Conservation (phyloP, 441 rosid genomes). For the Pelargonium hybrid region DNA sequence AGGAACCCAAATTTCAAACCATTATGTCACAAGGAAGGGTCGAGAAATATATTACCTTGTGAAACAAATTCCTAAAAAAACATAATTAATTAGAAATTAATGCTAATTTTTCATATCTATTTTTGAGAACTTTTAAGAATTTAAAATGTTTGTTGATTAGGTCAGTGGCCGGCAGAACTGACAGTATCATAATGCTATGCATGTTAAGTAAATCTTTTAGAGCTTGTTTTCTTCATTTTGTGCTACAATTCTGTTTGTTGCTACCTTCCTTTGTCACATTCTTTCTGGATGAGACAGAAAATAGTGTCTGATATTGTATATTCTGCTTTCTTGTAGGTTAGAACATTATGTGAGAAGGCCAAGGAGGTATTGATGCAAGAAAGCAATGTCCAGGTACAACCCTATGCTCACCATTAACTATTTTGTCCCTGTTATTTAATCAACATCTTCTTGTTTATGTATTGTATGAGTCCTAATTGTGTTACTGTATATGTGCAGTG, state of each 20-base stretch:
- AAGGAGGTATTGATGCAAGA: slow-evolving; percentile 32
- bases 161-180: background rate
- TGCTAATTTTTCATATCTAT: background rate
- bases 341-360: slow-evolving; percentile 62
- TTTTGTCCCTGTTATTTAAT: slow-evolving; percentile 11
- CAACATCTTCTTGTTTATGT: too few species aligned
- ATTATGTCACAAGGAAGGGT: too few species aligned
- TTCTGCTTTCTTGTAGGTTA: slow-evolving; percentile 34
- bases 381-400: slow-evolving; percentile 57
- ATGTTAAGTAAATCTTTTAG: background rate
- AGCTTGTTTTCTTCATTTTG: background rate
- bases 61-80: too few species aligned
- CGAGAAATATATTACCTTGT: too few species aligned
- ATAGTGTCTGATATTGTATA: background rate
- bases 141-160: background rate
- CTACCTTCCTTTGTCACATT: background rate
- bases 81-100: too few species aligned
- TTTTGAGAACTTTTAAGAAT: background rate
- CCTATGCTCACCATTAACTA: background rate
- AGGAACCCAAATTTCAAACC: background rate
- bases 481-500: background rate
- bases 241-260: background rate
- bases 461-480: background rate
- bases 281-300: background rate
- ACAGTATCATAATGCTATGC: background rate